These are phyloP conservation scores for Aspergillus ibericus DNA, from an alignment of 2,329 filamentous ascomycete species.

Conservation along the genomic window DNA sequence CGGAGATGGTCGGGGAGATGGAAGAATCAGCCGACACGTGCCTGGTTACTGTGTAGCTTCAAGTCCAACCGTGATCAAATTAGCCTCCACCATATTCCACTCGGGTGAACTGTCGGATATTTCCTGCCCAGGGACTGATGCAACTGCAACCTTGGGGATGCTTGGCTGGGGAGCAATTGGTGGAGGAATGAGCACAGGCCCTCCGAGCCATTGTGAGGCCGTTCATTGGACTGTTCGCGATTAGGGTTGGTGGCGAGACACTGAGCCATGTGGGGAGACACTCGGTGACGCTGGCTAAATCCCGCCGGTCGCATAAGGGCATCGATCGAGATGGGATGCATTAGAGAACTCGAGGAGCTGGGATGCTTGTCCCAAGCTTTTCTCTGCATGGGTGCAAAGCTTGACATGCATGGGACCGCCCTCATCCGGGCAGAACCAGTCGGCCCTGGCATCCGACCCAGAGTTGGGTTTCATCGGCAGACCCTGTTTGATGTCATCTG, in stretches of 20 bases:
- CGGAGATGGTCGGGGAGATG: not conserved
- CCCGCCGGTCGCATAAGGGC: too few relatives aligned
- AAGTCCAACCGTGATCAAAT: too few relatives aligned
- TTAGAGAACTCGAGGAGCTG: too few relatives aligned
- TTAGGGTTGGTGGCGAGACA: too few relatives aligned
- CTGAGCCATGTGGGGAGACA: too few relatives aligned
- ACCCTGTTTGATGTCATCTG: conserved; percentile 6
- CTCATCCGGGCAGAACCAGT: not conserved
- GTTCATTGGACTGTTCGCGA: not conserved
- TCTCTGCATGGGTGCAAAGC: too few relatives aligned
- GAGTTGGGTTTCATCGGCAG: not conserved
- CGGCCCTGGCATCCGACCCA: not conserved
- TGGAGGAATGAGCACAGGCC: not conserved
- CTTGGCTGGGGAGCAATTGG: not conserved
- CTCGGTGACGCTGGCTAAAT: too few relatives aligned
- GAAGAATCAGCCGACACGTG: too few relatives aligned
- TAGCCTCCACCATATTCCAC: not conserved
- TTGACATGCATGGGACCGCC: too few relatives aligned
- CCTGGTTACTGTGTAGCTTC: too few relatives aligned
- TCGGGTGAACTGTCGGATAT: not conserved
- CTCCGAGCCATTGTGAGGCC: not conserved
- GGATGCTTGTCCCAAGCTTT: too few relatives aligned
- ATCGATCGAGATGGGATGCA: too few relatives aligned
- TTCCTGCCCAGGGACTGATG: not conserved
- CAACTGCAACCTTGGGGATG: not conserved